Base-by-base conservation (phyloP, 129 eudicot genomes). In the Mikania micrantha region DNA sequence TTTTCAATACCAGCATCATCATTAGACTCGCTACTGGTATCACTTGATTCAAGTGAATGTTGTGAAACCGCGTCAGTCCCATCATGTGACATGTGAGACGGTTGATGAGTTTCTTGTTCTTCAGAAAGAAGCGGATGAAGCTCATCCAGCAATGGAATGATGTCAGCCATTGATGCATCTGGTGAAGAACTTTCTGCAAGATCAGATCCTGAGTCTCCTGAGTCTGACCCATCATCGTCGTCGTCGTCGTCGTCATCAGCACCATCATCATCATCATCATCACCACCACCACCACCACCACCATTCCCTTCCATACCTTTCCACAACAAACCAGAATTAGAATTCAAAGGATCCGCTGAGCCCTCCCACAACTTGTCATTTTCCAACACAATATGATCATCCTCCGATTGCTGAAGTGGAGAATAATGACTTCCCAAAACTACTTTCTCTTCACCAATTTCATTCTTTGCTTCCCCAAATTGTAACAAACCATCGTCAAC, bases 111-210 rank as follows among this genome's bases (percentile, higher is more conserved):
- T 38, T 76, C 80, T 9, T 39, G 67, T 4, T 84, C 90, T 73
- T 77, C 88, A 8, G 83, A 86, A 66, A 94, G 77, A 70, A 94
- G 87, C 7, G 97, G 99, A 69, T 94, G 90, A 47, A 94, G 97
- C 76, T 94, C 99, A 79, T 94, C 90, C 40, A 94, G 88, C 93
- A 94, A 62, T 4, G 97, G 97, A 35, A 85, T 77, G 35, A 94
- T 94, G 56, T 87, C 97, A 49, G 97, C 90, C 99, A 94, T 84
- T 19, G 97, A 94, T 5, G 99, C 96, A 75, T 87, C 99, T 0
- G 97, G 97, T 67, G 99, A 89, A 7, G 99, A 94, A 66, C 99
- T 86, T 81, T 94, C 99, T 17, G 85, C 88, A 49, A 85, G 65
- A 74, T 86, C 95, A n/a, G 99, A 94, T 35, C 67, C 95, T 16